These are phyloP conservation scores for Lonicera japonica DNA, from an alignment of 129 eudicot species.

Conservation along the genomic window DNA sequence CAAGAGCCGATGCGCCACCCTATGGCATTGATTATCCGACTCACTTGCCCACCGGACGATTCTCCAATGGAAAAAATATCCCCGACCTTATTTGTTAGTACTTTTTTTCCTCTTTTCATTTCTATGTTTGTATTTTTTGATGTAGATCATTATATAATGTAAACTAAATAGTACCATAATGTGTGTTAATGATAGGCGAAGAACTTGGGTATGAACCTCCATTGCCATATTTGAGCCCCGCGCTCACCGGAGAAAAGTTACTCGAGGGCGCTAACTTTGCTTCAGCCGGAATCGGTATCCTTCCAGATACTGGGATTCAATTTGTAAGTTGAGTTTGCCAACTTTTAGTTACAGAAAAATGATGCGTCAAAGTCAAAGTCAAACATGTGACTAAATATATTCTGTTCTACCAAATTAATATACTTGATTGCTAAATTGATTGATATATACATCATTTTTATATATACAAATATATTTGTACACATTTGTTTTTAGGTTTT, in stretches of 20 bases:
- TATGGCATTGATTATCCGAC: constrained; percentile 36
- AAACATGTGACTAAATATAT: too few relatives aligned
- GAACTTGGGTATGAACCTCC: constrained; percentile 19
- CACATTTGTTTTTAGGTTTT: too few relatives aligned
- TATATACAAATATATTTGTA: too few relatives aligned
- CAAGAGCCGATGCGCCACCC: constrained; percentile 35
- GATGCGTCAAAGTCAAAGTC: too few relatives aligned
- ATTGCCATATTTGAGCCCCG: constrained; percentile 23
- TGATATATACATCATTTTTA: too few relatives aligned
- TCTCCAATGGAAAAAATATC: constrained; percentile 30
- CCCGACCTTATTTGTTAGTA: constrained; percentile 29
- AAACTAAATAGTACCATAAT: background rate
- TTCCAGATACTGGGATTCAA: constrained; percentile 29
- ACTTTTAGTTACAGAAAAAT: background rate
- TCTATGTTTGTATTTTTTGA: background rate
- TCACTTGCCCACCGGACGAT: constrained; percentile 33
- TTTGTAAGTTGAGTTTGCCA: constrained; percentile 23
- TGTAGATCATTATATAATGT: background rate
- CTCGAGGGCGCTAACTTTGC: constrained; percentile 35
- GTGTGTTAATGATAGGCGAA: constrained; percentile 11
- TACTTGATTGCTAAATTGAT: too few relatives aligned
- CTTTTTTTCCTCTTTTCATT: background rate
- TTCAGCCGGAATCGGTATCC: constrained; percentile 37
- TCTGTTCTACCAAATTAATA: too few relatives aligned
- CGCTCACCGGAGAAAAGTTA: constrained; percentile 16